These are phyloP conservation scores for Colletotrichum spaethianum DNA, from an alignment of 2,329 filamentous ascomycete genomes.

Conservation along the genomic window DNA sequence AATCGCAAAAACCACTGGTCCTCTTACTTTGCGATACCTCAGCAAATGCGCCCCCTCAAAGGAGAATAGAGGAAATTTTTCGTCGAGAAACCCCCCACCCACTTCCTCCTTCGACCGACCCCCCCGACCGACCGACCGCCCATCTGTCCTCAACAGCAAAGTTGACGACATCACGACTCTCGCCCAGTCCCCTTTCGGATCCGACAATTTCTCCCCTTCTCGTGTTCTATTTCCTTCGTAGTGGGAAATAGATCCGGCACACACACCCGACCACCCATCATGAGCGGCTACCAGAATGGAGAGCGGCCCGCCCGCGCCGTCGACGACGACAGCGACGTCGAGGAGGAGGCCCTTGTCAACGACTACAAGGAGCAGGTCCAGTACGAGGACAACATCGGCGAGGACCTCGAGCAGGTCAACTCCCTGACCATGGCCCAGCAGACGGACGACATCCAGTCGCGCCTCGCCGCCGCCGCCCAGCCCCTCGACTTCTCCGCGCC, in stretches of 20 bases:
- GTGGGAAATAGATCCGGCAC: conserved; percentile 2
- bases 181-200: conserved; percentile 1
- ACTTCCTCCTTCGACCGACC: conserved; percentile 11
- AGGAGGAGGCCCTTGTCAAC: conserved; percentile 95
- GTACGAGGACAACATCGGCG: conserved; percentile 88
- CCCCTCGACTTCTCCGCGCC: conserved; percentile 97
- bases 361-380: conserved; percentile 98
- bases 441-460: conserved; percentile 92
- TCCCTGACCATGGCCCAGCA: conserved; percentile 80
- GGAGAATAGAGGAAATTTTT: conserved; percentile 38
- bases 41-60: conserved; percentile 12
- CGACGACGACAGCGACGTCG: conserved; percentile 91
- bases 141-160: conserved; percentile 35
- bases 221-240: conserved; percentile 4
- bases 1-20: conserved; percentile 47
- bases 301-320: conserved; percentile 69
- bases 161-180: conserved; percentile 27
- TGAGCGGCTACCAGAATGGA: conserved; percentile 76
- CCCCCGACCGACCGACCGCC: conserved; percentile 24
- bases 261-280: conserved; percentile 48
- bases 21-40: conserved; percentile 19
- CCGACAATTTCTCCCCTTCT: conserved; percentile 10
- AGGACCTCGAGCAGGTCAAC: conserved; percentile 79
- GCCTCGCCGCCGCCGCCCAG: conserved; percentile 91
- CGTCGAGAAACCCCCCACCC: conserved; percentile 26